Base-by-base conservation (phyloP, 345 rosid genomes). In the Eucalyptus guilfoylei region DNA sequence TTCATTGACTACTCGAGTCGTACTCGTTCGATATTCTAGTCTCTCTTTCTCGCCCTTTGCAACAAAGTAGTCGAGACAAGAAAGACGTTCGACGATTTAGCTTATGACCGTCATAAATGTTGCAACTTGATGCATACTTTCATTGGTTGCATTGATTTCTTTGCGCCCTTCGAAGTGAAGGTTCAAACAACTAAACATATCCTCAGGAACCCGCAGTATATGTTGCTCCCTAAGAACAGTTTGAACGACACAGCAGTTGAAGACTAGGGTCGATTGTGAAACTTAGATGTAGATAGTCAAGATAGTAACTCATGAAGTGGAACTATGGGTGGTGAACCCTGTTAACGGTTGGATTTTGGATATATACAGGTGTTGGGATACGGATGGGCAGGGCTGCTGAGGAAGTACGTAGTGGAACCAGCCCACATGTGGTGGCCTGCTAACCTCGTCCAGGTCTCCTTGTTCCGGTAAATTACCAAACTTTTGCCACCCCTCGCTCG, bases 381-480 rank as follows among this genome's bases (percentile, higher is more conserved):
- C 55, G 99, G 99, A 1, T 97, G 99, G 99, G 99, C 99, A 9
- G 99, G 99, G 87, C 92, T 97, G 72, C 86, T 97, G 87, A 93
- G 99, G 92, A 96, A 96, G 91, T 97, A 95, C 72, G 98, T 97
- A 88, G 99, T 97, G 50, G 99, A 97, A 87, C 99, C 99, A 15
- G 99, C 99, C 2, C 97, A 96, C 55, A 97, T 97, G 99, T 97
- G 99, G 99, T 97, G 99, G 99, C 99, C 99, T 1, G 90, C 88
- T 90, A 94, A 98, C 69, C 93, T 97, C 87, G 99, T 96, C 90
- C 99, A 97, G 86, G 98, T 96, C 91, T 96, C 99, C 3, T 93
- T 97, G 76, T 96, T 97, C 93, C 90, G 98, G 99, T 97, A 87
- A 55, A 55, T 55, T 55, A 24, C 30, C 13, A 55, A 10, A 4